These are phyloP conservation scores for Entophlyctis helioformis DNA, from an alignment of 192 early-diverging fungal species.

Conservation along the genomic window DNA sequence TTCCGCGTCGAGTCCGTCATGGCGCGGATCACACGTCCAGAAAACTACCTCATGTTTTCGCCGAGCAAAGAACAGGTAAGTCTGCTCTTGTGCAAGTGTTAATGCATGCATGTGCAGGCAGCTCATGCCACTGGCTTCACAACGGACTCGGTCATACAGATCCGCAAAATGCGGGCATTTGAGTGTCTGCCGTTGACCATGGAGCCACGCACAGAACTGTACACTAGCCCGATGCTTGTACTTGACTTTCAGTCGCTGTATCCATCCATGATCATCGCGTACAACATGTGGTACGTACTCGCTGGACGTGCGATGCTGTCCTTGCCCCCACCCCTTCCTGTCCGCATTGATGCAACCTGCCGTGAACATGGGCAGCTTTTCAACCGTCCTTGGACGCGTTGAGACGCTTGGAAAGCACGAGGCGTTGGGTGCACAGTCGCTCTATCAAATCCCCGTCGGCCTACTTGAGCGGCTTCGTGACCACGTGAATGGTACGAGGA, in stretches of 20 bases:
- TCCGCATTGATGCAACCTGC: neutral
- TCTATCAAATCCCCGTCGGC: conserved; percentile 45
- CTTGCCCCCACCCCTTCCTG: too few relatives aligned
- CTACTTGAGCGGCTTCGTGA: conserved; percentile 53
- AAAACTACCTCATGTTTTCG: conserved; percentile 69
- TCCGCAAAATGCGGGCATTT: conserved; percentile 39
- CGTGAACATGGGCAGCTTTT: conserved; percentile 37
- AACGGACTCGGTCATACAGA: neutral
- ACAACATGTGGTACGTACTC: conserved; percentile 68
- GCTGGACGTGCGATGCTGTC: too few relatives aligned
- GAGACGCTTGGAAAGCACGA: conserved; percentile 21
- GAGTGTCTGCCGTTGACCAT: conserved; percentile 83
- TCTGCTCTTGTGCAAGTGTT: neutral
- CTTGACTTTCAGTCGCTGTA: conserved; percentile 92
- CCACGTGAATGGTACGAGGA: conserved; percentile 52
- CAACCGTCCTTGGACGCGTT: conserved; percentile 68
- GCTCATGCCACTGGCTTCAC: neutral
- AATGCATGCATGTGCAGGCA: neutral
- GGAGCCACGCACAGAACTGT: conserved; percentile 77
- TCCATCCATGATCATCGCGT: conserved; percentile 92
- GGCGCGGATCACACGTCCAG: conserved; percentile 38
- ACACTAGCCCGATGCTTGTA: conserved; percentile 73
- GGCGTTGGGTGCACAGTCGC: conserved; percentile 51
- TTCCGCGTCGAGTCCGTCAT: conserved; percentile 79
- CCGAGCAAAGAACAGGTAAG: conserved; percentile 60